phyloP scores from a whole-genome alignment of 2,329 filamentous ascomycete species.

The Elsinoe ampelina region DNA sequence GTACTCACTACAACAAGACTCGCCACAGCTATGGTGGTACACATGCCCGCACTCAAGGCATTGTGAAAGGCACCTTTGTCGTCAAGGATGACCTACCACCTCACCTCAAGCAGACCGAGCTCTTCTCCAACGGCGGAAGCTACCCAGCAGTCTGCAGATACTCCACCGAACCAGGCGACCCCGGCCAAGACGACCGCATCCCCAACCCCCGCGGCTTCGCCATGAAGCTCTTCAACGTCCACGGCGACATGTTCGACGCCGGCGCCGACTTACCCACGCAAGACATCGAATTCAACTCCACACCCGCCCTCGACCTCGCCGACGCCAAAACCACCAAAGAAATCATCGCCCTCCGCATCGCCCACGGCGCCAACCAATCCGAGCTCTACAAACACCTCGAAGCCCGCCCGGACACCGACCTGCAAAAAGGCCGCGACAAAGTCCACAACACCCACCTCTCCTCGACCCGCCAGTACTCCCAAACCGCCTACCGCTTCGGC shows the following conservation, averaged over 20 bases:
- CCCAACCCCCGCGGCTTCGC: slow-evolving; percentile 39
- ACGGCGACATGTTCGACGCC: slow-evolving; percentile 33
- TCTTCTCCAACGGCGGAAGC: slow-evolving; percentile 27
- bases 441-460: slow-evolving; percentile 35
- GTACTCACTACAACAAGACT: slow-evolving; percentile 36
- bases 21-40: slow-evolving; percentile 34
- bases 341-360: slow-evolving; percentile 35
- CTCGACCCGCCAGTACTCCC: slow-evolving; percentile 35
- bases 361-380: slow-evolving; percentile 29
- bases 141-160: slow-evolving; percentile 32
- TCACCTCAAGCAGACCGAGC: slow-evolving; percentile 36
- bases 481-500: slow-evolving; percentile 41
- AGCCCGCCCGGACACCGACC: slow-evolving; percentile 28
- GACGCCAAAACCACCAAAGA: slow-evolving; percentile 38
- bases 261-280: slow-evolving; percentile 31
- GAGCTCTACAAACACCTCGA: slow-evolving; percentile 37
- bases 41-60: slow-evolving; percentile 39
- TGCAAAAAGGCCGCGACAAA: slow-evolving; percentile 33
- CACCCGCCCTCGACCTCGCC: slow-evolving; percentile 39
- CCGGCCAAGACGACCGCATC: slow-evolving; percentile 34
- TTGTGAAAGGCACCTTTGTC: slow-evolving; percentile 40
- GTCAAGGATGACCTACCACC: slow-evolving; percentile 34
- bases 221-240: slow-evolving; percentile 44
- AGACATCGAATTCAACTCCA: slow-evolving; percentile 43
- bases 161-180: slow-evolving; percentile 32